phyloP scores from a whole-genome alignment of 192 early-diverging fungal genomes.

The Entomortierella parvispora region DNA sequence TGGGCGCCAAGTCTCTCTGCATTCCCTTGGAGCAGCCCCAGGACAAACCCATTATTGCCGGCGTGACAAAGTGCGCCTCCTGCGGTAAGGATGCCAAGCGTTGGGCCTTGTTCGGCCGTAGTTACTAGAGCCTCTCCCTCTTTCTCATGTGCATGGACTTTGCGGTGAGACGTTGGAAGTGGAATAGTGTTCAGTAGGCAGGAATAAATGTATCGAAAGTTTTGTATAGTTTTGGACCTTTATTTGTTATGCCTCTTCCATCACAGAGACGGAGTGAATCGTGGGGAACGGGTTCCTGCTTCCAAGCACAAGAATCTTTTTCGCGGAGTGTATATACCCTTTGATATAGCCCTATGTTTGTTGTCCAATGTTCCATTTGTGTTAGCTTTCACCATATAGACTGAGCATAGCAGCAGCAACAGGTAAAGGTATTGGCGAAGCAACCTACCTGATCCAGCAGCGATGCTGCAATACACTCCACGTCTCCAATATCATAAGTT shows the following conservation, averaged over 20 bases:
- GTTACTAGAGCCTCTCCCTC: conserved; percentile 83
- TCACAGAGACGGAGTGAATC: conserved; percentile 26
- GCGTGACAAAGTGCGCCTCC: conserved; percentile 89
- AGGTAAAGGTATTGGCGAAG: background rate
- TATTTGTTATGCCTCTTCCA: too few species aligned
- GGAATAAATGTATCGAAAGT: too few species aligned
- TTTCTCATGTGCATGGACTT: too few species aligned
- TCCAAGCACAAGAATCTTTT: conserved; percentile 52
- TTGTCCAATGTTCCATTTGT: too few species aligned
- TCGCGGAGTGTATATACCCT: conserved; percentile 59
- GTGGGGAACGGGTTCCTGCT: conserved; percentile 57
- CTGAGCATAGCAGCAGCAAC: background rate
- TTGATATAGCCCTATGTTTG: conserved; percentile 60
- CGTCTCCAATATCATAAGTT: conserved; percentile 40
- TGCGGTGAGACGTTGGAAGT: too few species aligned
- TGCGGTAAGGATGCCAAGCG: conserved; percentile 83
- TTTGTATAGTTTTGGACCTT: too few species aligned
- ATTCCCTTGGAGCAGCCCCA: conserved; percentile 95
- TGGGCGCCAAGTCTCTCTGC: conserved; percentile 99
- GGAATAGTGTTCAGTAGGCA: too few species aligned
- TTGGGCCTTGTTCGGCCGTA: conserved; percentile 86
- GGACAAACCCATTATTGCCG: conserved; percentile 81
- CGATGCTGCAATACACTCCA: conserved; percentile 54
- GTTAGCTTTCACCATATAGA: too few species aligned
- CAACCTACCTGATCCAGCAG: conserved; percentile 57